These are phyloP conservation scores for Leccinum subgranulosum DNA, from an alignment of 768 basidiomycete species.

Conservation along the genomic window DNA sequence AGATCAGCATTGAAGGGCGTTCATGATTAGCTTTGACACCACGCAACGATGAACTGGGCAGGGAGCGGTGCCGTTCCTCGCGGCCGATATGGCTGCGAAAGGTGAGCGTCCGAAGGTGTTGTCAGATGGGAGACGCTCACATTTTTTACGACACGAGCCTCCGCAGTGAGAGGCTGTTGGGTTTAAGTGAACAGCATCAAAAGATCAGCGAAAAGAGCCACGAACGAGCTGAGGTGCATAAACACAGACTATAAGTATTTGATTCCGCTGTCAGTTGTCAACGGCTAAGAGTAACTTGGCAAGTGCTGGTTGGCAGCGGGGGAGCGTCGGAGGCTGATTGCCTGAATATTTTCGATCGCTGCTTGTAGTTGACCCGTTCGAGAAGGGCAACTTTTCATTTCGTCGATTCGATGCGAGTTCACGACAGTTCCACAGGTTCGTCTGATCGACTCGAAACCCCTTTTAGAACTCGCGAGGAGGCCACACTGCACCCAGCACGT, in stretches of 20 bases:
- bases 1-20: slow-evolving; percentile 31
- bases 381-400: neutral
- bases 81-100: slow-evolving; percentile 21
- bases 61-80: slow-evolving; percentile 27
- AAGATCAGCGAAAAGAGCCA: slow-evolving; percentile 19
- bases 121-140: slow-evolving; percentile 15
- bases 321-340: slow-evolving; percentile 14
- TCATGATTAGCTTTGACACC: slow-evolving; percentile 34
- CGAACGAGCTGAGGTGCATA: slow-evolving; percentile 3
- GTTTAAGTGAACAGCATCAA: slow-evolving; percentile 23
- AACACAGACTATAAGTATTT: slow-evolving; percentile 20
- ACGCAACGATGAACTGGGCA: slow-evolving; percentile 24
- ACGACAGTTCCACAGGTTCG: slow-evolving; percentile 1
- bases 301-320: slow-evolving; percentile 5
- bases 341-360: slow-evolving; percentile 9
- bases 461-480: slow-evolving; percentile 24
- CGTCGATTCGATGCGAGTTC: neutral
- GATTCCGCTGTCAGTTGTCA: slow-evolving; percentile 31
- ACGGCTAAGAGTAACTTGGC: slow-evolving; percentile 6
- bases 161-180: slow-evolving; percentile 7
- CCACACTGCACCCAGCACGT: slow-evolving; percentile 30
- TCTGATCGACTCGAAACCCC: slow-evolving; percentile 12
- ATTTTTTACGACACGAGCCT: slow-evolving; percentile 15
- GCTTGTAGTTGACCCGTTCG: slow-evolving; percentile 1
- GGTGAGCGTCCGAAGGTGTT: neutral